phyloP scores from a whole-genome alignment of 139 green algal species.

The Closterium sp. region DNA sequence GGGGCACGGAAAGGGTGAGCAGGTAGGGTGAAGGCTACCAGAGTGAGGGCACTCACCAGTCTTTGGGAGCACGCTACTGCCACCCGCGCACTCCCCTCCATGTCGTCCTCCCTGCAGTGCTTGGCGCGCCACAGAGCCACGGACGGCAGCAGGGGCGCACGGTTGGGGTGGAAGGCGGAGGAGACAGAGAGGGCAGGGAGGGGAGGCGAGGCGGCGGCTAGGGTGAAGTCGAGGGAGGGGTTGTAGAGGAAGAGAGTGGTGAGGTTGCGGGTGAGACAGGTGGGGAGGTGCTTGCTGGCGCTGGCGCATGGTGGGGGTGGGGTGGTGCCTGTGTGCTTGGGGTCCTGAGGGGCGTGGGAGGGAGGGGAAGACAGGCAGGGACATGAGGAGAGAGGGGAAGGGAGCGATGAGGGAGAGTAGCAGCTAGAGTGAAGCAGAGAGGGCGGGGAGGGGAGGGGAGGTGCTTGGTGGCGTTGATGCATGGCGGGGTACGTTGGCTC shows the following conservation, averaged over 20 bases:
- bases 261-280: neutral
- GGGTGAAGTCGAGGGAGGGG: neutral
- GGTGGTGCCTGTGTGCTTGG: neutral
- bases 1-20: no score
- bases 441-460: neutral
- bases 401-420: neutral
- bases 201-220: neutral
- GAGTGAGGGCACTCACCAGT: neutral
- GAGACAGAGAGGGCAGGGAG: neutral
- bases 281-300: neutral
- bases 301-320: neutral
- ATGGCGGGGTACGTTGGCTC: no score
- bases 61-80: neutral
- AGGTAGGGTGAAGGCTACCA: no score
- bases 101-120: neutral
- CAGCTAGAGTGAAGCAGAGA: no score
- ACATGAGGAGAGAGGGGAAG: no score
- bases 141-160: neutral
- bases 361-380: no score
- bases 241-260: neutral
- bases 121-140: neutral
- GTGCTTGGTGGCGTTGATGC: neutral
- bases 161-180: neutral
- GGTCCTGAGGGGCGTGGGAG: neutral
- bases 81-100: neutral